Conservation (phyloP, 2,329 filamentous ascomycete genomes). For the Ophiostoma piceae region DNA sequence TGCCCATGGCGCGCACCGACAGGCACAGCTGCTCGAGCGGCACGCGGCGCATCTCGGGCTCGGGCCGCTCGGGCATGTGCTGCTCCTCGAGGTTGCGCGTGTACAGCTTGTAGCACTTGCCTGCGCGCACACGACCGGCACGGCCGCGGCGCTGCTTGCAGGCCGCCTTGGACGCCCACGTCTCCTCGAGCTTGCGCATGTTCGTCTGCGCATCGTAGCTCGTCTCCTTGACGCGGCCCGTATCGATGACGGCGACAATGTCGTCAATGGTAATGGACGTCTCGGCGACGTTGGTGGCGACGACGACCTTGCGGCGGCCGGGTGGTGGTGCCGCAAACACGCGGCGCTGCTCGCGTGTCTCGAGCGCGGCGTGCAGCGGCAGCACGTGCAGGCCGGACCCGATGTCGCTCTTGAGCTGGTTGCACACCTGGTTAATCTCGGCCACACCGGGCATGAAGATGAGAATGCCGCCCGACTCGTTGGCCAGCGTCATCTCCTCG, state of each 20-base stretch:
- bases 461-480: slow-evolving; percentile 78
- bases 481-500: slow-evolving; percentile 57
- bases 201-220: slow-evolving; percentile 88
- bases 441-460: slow-evolving; percentile 90
- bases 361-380: slow-evolving; percentile 85
- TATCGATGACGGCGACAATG: slow-evolving; percentile 92
- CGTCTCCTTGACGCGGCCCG: slow-evolving; percentile 91
- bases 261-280: slow-evolving; percentile 99
- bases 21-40: slow-evolving; percentile 91
- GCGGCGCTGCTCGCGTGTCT: slow-evolving; percentile 78
- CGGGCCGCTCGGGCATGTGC: slow-evolving; percentile 81
- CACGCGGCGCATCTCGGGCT: slow-evolving; percentile 89
- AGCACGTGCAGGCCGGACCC: slow-evolving; percentile 59
- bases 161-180: slow-evolving; percentile 88
- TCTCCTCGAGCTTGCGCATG: slow-evolving; percentile 90
- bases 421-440: slow-evolving; percentile 80
- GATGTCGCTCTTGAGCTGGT: slow-evolving; percentile 49
- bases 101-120: slow-evolving; percentile 92
- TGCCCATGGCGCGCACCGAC: slow-evolving; percentile 91
- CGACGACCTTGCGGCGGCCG: slow-evolving; percentile 85
- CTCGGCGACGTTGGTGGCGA: slow-evolving; percentile 94
- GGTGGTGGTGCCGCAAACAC: slow-evolving; percentile 73
- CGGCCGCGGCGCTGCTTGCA: slow-evolving; percentile 92
- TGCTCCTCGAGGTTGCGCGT: slow-evolving; percentile 72
- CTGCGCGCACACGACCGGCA: slow-evolving; percentile 86